Percentiles rank a stretch among this genome's conserved stretches.
phyloP scores from a whole-genome alignment of 1,139 yeast species.

The Magnusiomyces tetraspermus region DNA sequence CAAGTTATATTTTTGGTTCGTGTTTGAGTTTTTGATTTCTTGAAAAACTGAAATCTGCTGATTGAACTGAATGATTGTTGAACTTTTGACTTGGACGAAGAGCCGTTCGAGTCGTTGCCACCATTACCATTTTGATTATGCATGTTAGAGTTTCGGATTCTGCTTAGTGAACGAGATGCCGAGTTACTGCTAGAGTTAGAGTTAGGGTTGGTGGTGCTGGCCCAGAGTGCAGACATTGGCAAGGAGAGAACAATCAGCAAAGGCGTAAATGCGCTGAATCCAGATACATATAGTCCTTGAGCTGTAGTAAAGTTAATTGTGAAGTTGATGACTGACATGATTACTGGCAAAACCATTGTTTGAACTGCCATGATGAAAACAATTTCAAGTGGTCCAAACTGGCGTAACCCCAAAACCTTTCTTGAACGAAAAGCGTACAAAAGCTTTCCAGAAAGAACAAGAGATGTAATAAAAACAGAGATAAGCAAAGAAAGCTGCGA shows the following conservation, averaged over 20 bases:
- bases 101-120: too few species aligned
- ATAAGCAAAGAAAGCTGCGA: slow-evolving; percentile 52
- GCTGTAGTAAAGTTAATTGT: slow-evolving; percentile 16
- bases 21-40: too few species aligned
- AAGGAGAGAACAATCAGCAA: slow-evolving; percentile 52
- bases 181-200: not conserved
- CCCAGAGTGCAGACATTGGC: slow-evolving; percentile 87
- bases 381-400: slow-evolving; percentile 74
- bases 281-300: slow-evolving; percentile 23
- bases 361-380: slow-evolving; percentile 75
- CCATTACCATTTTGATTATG: too few species aligned
- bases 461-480: slow-evolving; percentile 54
- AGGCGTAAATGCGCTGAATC: slow-evolving; percentile 36
- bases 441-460: slow-evolving; percentile 53
- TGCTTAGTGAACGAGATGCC: too few species aligned
- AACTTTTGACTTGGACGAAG: too few species aligned
- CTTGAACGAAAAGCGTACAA: slow-evolving; percentile 60
- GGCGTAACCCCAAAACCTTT: slow-evolving; percentile 64
- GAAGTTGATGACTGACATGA: slow-evolving; percentile 44
- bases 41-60: too few species aligned
- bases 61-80: too few species aligned
- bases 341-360: slow-evolving; percentile 68
- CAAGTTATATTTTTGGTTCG: too few species aligned
- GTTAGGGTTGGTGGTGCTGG: slow-evolving; percentile 27
- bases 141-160: too few species aligned